Conservation (phyloP, 805 yeast species). For the Yamadazyma philogaea region DNA sequence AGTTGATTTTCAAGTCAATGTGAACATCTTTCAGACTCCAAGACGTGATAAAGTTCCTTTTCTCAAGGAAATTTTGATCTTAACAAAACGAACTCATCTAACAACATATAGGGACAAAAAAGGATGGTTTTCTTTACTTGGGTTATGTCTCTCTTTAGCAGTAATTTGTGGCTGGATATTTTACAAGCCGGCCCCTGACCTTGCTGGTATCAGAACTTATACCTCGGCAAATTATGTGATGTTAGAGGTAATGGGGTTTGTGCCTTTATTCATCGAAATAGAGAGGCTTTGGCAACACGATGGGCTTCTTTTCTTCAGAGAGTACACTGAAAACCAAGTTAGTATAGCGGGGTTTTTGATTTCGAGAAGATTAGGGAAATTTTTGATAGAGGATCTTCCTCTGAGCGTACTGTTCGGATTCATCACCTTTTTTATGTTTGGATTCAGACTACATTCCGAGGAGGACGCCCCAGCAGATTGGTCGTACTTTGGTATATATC, state of each 20-base stretch:
- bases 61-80: constrained; percentile 26
- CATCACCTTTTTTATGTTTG: constrained; percentile 76
- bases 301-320: constrained; percentile 46
- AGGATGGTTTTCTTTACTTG: constrained; percentile 33
- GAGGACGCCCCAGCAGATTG: constrained; percentile 23
- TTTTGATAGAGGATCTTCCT: constrained; percentile 66
- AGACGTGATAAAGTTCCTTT: constrained; percentile 22
- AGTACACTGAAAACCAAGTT: constrained; percentile 66
- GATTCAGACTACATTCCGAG: constrained; percentile 42
- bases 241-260: constrained; percentile 39
- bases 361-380: constrained; percentile 62
- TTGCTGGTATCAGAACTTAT: constrained; percentile 64
- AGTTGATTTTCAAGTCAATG: constrained; percentile 9
- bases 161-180: constrained; percentile 75
- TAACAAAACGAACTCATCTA: constrained; percentile 34
- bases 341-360: constrained; percentile 64
- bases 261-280: constrained; percentile 38
- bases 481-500: constrained; percentile 56
- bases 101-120: constrained; percentile 31
- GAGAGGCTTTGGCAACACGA: constrained; percentile 39
- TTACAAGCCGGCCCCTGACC: constrained; percentile 54
- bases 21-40: constrained; percentile 12
- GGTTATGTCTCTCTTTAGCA: constrained; percentile 50
- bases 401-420: constrained; percentile 56
- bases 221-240: constrained; percentile 37